A percentile compares a stretch with the other conserved stretches of the same genome.
Conservation (phyloP, 2,329 filamentous ascomycete genomes). For the Ilyonectria mors-panacis region DNA sequence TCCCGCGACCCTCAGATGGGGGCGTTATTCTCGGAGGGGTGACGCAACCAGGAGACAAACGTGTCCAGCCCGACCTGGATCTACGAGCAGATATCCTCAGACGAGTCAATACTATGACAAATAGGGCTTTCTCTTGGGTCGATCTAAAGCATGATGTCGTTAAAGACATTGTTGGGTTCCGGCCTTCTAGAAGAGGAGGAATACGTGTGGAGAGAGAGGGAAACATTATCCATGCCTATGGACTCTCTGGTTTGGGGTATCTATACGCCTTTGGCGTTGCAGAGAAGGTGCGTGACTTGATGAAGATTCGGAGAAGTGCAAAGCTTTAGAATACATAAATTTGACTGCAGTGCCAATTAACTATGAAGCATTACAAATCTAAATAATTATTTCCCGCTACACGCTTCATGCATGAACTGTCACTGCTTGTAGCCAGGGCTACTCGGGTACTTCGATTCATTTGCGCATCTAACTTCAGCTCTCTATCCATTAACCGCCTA, state of each 20-base stretch:
- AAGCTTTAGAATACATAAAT: no score
- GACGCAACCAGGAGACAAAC: background rate
- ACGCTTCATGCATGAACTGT: no score
- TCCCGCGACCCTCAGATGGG: conserved; percentile 5
- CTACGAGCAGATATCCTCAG: conserved; percentile 15
- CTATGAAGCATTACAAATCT: no score
- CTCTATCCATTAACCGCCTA: no score
- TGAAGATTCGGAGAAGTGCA: background rate
- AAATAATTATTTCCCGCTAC: no score
- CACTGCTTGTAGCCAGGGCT: no score
- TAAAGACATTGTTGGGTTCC: conserved; percentile 20
- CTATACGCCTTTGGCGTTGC: conserved; percentile 17
- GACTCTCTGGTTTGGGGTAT: conserved; percentile 7
- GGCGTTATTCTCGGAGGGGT: conserved; percentile 25
- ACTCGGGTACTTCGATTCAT: no score
- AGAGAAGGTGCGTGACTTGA: background rate
- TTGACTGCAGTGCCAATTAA: no score
- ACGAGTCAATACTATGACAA: conserved; percentile 18
- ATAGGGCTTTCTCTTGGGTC: conserved; percentile 1
- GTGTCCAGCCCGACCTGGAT: background rate
- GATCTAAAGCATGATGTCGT: conserved; percentile 3
- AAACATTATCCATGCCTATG: conserved; percentile 14
- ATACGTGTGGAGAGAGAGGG: conserved; percentile 10
- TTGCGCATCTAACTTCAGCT: no score
- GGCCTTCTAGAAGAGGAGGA: conserved; percentile 6